These are phyloP conservation scores for Eustoma russellianum DNA, from an alignment of 257 asterid species.

Conservation along the genomic window DNA sequence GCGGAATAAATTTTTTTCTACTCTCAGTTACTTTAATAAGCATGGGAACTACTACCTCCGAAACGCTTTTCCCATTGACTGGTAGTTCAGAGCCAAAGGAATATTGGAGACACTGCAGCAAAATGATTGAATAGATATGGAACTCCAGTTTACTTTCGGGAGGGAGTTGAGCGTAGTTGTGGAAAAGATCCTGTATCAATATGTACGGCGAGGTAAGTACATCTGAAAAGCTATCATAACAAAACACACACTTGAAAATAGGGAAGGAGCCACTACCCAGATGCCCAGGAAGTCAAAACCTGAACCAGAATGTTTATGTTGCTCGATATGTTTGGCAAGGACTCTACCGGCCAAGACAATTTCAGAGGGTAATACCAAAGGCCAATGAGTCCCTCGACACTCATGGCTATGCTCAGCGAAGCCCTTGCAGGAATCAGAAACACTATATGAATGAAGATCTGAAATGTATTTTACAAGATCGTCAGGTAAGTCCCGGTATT, in stretches of 20 bases:
- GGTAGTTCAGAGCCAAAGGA: slow-evolving; percentile 43
- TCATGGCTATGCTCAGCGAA: slow-evolving; percentile 74
- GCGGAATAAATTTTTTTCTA: too few relatives aligned
- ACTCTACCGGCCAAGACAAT: slow-evolving; percentile 87
- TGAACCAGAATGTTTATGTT: slow-evolving; percentile 26
- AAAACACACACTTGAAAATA: slow-evolving; percentile 7
- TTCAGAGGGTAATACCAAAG: slow-evolving; percentile 76
- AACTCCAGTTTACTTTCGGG: slow-evolving; percentile 70
- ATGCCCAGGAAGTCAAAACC: slow-evolving; percentile 24
- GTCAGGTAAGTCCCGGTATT: slow-evolving; percentile 37
- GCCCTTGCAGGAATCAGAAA: slow-evolving; percentile 25
- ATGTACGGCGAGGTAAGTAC: slow-evolving; percentile 15
- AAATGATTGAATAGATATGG: slow-evolving; percentile 64
- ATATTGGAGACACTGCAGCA: slow-evolving; percentile 63
- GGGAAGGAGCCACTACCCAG: slow-evolving; percentile 30
- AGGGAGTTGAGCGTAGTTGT: slow-evolving; percentile 59
- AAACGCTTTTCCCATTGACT: slow-evolving; percentile 31
- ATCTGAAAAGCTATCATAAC: slow-evolving; percentile 2
- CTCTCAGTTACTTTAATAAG: too few relatives aligned
- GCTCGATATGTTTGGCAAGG: slow-evolving; percentile 48
- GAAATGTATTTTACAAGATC: slow-evolving; percentile 46
- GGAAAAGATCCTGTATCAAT: slow-evolving; percentile 65
- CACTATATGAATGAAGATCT: slow-evolving; percentile 27
- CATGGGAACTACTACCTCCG: slow-evolving; percentile 40
- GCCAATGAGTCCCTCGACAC: slow-evolving; percentile 81